These are phyloP conservation scores for Coniosporium tulheliwenetii DNA, from an alignment of 2,329 filamentous ascomycete genomes.

Conservation along the genomic window DNA sequence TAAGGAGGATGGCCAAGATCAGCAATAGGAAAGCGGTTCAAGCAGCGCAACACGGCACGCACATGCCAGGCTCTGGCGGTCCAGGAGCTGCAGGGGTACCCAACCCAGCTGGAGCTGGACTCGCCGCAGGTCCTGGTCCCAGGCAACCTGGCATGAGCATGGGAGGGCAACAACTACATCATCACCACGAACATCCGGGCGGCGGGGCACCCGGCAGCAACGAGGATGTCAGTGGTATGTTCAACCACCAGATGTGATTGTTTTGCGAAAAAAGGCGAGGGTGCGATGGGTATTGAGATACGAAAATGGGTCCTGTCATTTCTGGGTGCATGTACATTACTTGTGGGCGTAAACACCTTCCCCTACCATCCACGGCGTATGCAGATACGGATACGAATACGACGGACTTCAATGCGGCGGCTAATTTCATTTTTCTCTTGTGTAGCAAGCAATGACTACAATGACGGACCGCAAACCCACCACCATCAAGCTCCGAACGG, in stretches of 20 bases:
- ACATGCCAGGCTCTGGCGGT: conserved; percentile 51
- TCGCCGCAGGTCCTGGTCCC: conserved; percentile 39
- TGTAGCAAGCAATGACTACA: conserved; percentile 41
- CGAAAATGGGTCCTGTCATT: conserved; percentile 10
- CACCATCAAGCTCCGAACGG: conserved; percentile 49
- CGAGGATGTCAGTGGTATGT: conserved; percentile 93
- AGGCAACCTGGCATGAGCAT: conserved; percentile 55
- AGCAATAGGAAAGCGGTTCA: conserved; percentile 65
- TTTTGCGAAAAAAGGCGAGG: conserved; percentile 15
- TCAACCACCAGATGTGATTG: conserved; percentile 68
- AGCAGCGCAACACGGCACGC: conserved; percentile 40
- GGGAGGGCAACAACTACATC: conserved; percentile 47
- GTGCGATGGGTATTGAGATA: background rate
- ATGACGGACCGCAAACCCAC: conserved; percentile 47
- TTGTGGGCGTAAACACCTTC: background rate
- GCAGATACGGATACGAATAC: background rate
- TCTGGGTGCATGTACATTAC: background rate
- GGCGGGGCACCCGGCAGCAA: conserved; percentile 49
- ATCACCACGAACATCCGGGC: conserved; percentile 60
- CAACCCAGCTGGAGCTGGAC: conserved; percentile 37
- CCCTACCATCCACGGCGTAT: background rate
- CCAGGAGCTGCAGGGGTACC: conserved; percentile 29
- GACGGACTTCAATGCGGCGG: conserved; percentile 10
- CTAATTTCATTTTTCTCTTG: conserved; percentile 25
- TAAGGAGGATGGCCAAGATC: conserved; percentile 92